Evolutionary conservation across 257 asterid genomes (phyloP).

Genomic region (Parsonsia alboflavescens): DNA sequence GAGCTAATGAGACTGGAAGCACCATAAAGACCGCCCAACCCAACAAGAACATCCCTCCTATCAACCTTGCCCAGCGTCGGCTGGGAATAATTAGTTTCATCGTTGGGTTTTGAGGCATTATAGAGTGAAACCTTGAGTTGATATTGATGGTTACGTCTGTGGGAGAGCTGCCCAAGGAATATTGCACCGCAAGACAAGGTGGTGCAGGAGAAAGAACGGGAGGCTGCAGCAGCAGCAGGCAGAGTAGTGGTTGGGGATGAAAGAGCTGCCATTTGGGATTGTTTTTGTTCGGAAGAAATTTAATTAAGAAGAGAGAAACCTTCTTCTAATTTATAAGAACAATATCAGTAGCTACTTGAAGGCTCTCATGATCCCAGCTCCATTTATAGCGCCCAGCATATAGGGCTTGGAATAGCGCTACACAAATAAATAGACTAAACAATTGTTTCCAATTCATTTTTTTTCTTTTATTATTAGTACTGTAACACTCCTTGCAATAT

Average conservation of each 20-base stretch:
- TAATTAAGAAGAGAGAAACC: too few relatives aligned
- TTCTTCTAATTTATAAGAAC: too few relatives aligned
- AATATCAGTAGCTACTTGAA: too few relatives aligned
- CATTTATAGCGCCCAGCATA: too few relatives aligned
- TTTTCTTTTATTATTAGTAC: too few relatives aligned
- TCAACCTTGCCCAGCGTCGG: slow-evolving; percentile 1
- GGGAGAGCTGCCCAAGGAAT: neutral
- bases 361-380: too few relatives aligned
- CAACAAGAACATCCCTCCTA: slow-evolving; percentile 19
- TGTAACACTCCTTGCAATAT: too few relatives aligned
- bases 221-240: neutral
- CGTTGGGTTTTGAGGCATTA: neutral
- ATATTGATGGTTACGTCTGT: neutral
- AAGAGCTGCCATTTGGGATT: slow-evolving; percentile 1
- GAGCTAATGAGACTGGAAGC: neutral
- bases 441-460: too few relatives aligned
- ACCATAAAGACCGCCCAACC: slow-evolving; percentile 24
- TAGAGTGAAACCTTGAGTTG: neutral
- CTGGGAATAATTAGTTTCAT: neutral
- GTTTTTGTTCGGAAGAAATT: neutral
- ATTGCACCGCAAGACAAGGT: neutral
- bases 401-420: too few relatives aligned
- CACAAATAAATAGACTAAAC: too few relatives aligned
- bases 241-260: neutral
- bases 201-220: neutral